A percentile compares a stretch with the other conserved stretches of the same genome.
phyloP scores from a whole-genome alignment of 257 asterid genomes.

The Capsicum rhomboideum region DNA sequence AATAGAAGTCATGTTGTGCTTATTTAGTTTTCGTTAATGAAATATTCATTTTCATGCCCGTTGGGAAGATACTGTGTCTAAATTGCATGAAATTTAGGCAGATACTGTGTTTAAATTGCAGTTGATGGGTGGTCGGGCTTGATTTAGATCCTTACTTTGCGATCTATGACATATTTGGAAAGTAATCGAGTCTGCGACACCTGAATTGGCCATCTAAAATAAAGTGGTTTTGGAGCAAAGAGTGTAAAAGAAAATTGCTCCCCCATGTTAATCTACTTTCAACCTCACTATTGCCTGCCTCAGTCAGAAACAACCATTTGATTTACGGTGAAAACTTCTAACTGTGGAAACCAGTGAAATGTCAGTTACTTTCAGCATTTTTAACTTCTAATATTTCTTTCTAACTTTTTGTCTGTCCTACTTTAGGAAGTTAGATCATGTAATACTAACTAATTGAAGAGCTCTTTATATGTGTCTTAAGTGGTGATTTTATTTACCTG shows the following conservation, averaged over 20 bases:
- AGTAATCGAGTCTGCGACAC: not conserved
- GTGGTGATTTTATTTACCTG: not conserved
- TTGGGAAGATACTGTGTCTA: not conserved
- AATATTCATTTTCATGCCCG: not conserved
- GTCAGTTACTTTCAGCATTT: not conserved
- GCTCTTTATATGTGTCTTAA: not conserved
- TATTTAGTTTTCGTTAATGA: not conserved
- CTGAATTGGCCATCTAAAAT: not conserved
- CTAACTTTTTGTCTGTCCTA: conserved; percentile 10
- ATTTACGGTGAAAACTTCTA: not conserved
- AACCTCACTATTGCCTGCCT: not conserved
- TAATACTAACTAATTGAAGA: not conserved
- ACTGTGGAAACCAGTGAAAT: not conserved
- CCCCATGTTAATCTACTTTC: not conserved
- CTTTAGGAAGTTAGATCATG: not conserved
- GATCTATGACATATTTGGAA: not conserved
- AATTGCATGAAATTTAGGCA: no score
- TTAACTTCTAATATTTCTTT: not conserved
- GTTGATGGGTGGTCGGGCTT: not conserved
- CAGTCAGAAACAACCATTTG: not conserved
- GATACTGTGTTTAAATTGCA: not conserved
- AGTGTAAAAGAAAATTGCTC: not conserved
- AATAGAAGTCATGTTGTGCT: not conserved
- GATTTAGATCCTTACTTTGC: not conserved
- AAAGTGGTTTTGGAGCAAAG: not conserved